phyloP scores from a whole-genome alignment of 805 yeast species.

The Spathaspora passalidarum region DNA sequence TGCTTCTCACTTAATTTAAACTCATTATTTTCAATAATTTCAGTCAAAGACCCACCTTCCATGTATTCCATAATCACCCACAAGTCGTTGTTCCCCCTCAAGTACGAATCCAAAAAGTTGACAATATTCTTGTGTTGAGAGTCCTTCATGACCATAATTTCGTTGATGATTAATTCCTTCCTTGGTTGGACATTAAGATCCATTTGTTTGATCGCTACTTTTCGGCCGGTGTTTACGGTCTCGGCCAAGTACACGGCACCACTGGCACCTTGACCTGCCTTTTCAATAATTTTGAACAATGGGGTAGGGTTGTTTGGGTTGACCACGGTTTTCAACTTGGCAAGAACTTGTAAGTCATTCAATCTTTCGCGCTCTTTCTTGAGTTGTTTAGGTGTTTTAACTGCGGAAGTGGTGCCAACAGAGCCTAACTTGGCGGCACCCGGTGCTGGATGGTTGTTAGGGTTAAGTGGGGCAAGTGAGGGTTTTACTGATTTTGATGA shows the following conservation, averaged over 20 bases:
- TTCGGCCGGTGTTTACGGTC: constrained; percentile 52
- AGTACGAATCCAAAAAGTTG: constrained; percentile 86
- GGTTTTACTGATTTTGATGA: background rate
- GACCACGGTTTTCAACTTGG: constrained; percentile 78
- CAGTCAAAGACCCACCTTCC: constrained; percentile 98
- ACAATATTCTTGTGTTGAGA: constrained; percentile 93
- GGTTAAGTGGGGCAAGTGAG: background rate
- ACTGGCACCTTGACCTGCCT: constrained; percentile 97
- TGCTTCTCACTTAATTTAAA: constrained; percentile 73
- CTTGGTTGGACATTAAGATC: constrained; percentile 87
- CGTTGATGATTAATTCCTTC: constrained; percentile 92
- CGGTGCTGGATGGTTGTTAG: background rate
- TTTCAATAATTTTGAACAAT: constrained; percentile 69
- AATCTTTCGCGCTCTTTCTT: constrained; percentile 45
- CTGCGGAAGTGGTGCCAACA: constrained; percentile 12
- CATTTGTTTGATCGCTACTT: constrained; percentile 96
- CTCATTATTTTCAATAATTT: constrained; percentile 87
- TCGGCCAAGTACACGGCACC: constrained; percentile 92
- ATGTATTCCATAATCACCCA: constrained; percentile 99
- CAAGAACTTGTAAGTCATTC: constrained; percentile 86
- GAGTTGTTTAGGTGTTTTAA: constrained; percentile 37
- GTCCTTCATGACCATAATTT: constrained; percentile 94
- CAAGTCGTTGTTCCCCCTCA: constrained; percentile 73
- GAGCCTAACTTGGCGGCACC: constrained; percentile 1
- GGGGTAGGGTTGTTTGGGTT: constrained; percentile 84